Evolutionary conservation across 192 early-diverging fungal genomes (phyloP), one percentile per base, ranked within the genome.

Genomic region (Gryganskiella cystojenkinii): DNA sequence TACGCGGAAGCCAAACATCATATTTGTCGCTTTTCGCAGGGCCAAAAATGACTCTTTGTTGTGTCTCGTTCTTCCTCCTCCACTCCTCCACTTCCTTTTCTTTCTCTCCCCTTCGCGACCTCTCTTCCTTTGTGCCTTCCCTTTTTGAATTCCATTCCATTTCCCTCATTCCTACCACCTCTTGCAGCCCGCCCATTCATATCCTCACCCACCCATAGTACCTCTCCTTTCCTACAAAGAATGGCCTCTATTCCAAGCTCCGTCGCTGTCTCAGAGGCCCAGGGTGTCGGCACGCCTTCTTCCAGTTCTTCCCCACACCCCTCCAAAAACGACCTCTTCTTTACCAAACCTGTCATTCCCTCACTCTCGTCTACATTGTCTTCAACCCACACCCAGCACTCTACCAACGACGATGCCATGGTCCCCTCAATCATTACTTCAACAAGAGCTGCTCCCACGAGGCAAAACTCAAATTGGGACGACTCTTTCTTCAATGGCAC

Each of bases 181-280:
- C 49, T 54, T n/a, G n/a, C n/a, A n/a, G n/a, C 62, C 30, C 40
- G 3, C 28, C 58, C 14, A 14, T 14, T n/a, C n/a, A n/a, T 30
- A 28, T 28, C 58, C 58, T 17, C 40, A 22, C 58, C 24, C 35
- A 20, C 42, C 19, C n/a, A 19, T 22, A 58, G 6, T 25, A 6
- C 37, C 20, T 34, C 50, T 20, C 24, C 27, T 44, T 44, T 11
- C 59, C 30, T 49, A n/a, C n/a, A n/a, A n/a, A n/a, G n/a, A n/a
- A 67, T 65, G 63, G 56, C 63, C 71, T 67, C 64, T 22, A 43
- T 43, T 58, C 70, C 53, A 63, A 71, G 33, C 53, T 47, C 70
- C 3, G 25, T 40, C 37, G 52, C 61, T 53, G 56, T 44, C 55
- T 64, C 62, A 33, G 70, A 64, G 55, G 53, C 19, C 51, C 54